Percentiles rank a stretch among this genome's conserved stretches.
phyloP scores from a whole-genome alignment of 1,284 basidiomycete species.

The Wallemia ichthyophaga region DNA sequence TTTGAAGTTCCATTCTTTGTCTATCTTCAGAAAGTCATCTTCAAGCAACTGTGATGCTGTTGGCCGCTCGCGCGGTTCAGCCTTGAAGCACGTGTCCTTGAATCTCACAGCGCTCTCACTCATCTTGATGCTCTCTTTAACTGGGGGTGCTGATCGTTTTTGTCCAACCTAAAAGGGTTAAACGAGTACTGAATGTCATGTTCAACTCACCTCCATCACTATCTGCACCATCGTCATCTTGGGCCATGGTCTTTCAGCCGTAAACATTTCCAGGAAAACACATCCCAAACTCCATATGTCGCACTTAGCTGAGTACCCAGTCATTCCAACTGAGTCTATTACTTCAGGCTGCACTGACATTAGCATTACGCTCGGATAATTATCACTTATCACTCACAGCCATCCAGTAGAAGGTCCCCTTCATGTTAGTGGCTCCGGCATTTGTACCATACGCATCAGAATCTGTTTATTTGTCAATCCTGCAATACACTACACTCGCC shows the following conservation, averaged over 20 bases:
- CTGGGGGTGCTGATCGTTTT: constrained; percentile 52
- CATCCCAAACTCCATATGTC: constrained; percentile 98
- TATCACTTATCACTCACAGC: background rate
- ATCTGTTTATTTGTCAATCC: constrained; percentile 18
- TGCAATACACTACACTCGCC: background rate
- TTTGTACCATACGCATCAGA: constrained; percentile 47
- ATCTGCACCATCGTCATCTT: constrained; percentile 68
- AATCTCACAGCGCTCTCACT: constrained; percentile 56
- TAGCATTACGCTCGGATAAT: background rate
- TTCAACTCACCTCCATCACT: constrained; percentile 51
- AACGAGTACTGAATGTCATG: background rate
- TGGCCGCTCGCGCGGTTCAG: constrained; percentile 61
- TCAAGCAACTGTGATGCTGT: constrained; percentile 47
- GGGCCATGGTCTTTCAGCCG: constrained; percentile 72
- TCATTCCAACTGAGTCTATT: constrained; percentile 21
- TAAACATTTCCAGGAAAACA: constrained; percentile 94
- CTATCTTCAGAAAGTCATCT: constrained; percentile 42
- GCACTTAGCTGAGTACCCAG: constrained; percentile 72
- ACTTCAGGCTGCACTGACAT: constrained; percentile 42
- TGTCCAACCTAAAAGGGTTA: constrained; percentile 32
- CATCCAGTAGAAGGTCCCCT: constrained; percentile 75
- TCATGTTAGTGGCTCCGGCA: constrained; percentile 57
- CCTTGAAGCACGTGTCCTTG: constrained; percentile 61
- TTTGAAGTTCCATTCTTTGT: constrained; percentile 38
- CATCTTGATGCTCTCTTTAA: constrained; percentile 51